Base-by-base conservation (phyloP, 495 filamentous ascomycete genomes). In the Penicillium longicatenatum region DNA sequence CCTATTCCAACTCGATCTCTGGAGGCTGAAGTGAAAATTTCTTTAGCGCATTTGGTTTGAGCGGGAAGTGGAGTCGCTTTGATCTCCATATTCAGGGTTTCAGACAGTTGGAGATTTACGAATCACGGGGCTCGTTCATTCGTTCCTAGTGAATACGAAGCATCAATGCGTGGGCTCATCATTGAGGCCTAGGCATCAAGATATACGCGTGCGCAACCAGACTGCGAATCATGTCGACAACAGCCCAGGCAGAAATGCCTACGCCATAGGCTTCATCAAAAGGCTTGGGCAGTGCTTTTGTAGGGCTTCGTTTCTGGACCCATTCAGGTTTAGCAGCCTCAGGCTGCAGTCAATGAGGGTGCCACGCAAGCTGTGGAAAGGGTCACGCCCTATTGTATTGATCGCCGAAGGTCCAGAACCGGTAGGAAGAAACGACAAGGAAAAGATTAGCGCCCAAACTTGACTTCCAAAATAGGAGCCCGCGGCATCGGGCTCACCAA, bases 391-490 rank as follows among this genome's bases (percentile, higher is more conserved):
- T 48, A 30, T 48, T 24, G 45, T 48, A 14, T 48, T 48, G 12
- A 19, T 26, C 22, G 9, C 22, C 9, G 45, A 30, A 17, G 24
- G 14, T 29, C 24, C 24, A 14, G 24, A 48, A 48, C 20, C 19
- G 44, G 14, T 30, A 30, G 10, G 14, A 9, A 19, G 4, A 7
- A 4, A 26, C 14, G 10, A 26, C 14, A 6, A 30, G 7, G 26
- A 50, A 4, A 4, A 33, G 26, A 31, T 33, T 9, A 48, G 16
- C 21, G 41, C 30, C 37, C 17, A 44, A 26, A 6, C 11, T 17
- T n/a, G 22, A 17, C 24, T 48, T 16, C 57, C 57, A 16, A 14
- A 50, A 50, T 35, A 19, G 57, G 57, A 59, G 51, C 44, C 57
- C 57, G 57, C 42, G 1, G 24, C 14, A 12, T 55, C 50, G 50